phyloP scores from a whole-genome alignment of 495 filamentous ascomycete species.

The Xylaria palmicola region DNA sequence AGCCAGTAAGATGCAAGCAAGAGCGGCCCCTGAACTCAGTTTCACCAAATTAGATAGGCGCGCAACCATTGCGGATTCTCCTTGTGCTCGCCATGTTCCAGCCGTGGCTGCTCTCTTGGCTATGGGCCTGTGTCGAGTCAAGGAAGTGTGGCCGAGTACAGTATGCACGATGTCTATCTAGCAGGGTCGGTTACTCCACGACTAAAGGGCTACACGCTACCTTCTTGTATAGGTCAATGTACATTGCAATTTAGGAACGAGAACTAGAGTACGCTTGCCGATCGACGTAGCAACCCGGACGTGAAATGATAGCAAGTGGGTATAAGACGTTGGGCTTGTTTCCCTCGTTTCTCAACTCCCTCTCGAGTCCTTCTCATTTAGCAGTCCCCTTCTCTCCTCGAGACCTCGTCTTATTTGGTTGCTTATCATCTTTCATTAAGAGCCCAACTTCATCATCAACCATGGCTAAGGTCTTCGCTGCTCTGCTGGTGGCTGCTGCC shows the following conservation, averaged over 20 bases:
- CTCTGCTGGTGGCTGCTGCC: conserved; percentile 28
- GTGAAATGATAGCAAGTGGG: background rate
- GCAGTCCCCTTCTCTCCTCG: background rate
- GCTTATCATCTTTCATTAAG: background rate
- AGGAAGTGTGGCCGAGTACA: background rate
- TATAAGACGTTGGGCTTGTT: conserved; percentile 7
- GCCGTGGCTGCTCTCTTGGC: background rate
- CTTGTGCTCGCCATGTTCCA: background rate
- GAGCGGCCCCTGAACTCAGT: background rate
- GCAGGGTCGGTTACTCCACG: background rate
- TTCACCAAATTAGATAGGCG: background rate
- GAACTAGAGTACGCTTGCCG: background rate
- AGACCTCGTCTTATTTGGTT: background rate
- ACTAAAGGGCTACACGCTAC: conserved; percentile 5
- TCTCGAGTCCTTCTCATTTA: background rate
- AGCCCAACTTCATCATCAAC: conserved; percentile 10
- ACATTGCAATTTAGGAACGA: background rate
- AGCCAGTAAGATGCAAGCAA: conserved; percentile 2
- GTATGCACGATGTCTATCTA: background rate
- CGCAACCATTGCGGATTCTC: background rate
- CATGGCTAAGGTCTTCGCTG: conserved; percentile 32
- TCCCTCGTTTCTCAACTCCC: background rate
- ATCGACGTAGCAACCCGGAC: background rate
- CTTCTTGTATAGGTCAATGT: background rate
- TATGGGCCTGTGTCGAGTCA: background rate